phyloP scores from a whole-genome alignment of 768 basidiomycete species.

The Sporobolomyces pararoseus region DNA sequence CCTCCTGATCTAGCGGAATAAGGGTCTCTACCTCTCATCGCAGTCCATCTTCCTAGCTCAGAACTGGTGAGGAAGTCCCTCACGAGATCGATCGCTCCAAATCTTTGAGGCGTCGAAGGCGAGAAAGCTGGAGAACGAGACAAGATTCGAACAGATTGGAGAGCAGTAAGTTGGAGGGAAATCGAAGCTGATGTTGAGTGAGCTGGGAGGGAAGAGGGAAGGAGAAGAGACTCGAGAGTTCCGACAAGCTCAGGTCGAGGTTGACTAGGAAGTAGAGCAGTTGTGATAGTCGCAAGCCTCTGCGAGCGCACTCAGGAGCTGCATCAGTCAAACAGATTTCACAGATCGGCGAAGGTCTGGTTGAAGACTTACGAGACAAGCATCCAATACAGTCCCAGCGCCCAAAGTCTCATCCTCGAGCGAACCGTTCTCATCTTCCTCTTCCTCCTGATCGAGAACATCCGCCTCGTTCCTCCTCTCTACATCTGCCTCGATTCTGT shows the following conservation, averaged over 20 bases:
- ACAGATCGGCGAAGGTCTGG: background rate
- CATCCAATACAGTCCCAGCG: slow-evolving; percentile 1
- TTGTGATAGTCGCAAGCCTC: slow-evolving; percentile 11
- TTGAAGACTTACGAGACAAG: slow-evolving; percentile 5
- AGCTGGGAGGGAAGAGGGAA: background rate
- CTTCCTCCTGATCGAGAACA: background rate
- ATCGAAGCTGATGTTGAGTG: background rate
- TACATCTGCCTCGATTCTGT: background rate
- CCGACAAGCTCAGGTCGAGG: background rate
- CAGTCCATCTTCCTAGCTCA: background rate
- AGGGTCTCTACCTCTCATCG: background rate
- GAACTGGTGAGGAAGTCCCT: slow-evolving; percentile 5
- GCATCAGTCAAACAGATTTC: too few relatives aligned
- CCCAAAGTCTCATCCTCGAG: background rate
- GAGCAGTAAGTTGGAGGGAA: slow-evolving; percentile 10
- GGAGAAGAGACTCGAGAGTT: slow-evolving; percentile 26
- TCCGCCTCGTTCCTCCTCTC: slow-evolving; percentile 3
- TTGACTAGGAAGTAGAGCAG: slow-evolving; percentile 9
- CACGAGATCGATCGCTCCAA: background rate
- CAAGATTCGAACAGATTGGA: slow-evolving; percentile 1
- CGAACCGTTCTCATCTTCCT: background rate
- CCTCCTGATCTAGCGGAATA: background rate
- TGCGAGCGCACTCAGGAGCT: slow-evolving; percentile 9
- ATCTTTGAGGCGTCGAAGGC: background rate
- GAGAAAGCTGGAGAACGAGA: background rate